Percentiles rank a stretch among this genome's conserved stretches.
These are phyloP conservation scores for Eucalyptus cloeziana DNA, from an alignment of 345 rosid species.

Conservation along the genomic window DNA sequence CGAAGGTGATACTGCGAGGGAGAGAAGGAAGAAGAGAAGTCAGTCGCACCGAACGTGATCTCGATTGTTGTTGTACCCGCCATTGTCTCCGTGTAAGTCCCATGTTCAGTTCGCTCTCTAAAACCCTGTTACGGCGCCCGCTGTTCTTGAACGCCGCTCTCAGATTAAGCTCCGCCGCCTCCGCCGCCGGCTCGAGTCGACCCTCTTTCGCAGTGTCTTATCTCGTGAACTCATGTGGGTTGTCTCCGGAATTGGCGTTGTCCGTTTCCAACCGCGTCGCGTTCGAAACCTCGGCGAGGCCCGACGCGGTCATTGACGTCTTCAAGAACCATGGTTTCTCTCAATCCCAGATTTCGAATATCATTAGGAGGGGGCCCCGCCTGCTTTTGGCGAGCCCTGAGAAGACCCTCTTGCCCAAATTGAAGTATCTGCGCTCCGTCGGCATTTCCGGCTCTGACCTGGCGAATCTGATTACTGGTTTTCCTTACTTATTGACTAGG, in stretches of 20 bases:
- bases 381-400: not conserved
- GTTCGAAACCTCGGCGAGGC: not conserved
- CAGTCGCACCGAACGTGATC: not conserved
- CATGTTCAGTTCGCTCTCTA: not conserved
- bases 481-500: not conserved
- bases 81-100: not conserved
- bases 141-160: not conserved
- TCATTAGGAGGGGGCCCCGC: not conserved
- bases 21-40: not conserved
- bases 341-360: not conserved
- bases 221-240: not conserved
- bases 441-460: conserved; percentile 9
- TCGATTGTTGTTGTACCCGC: not conserved
- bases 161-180: not conserved
- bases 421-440: conserved; percentile 15
- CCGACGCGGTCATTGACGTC: not conserved
- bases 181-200: not conserved
- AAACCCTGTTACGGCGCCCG: not conserved
- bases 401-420: conserved; percentile 18
- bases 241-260: not conserved
- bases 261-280: not conserved
- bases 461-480: not conserved
- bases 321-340: conserved; percentile 14
- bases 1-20: not conserved
- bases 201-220: not conserved